Evolutionary conservation across 306 rosid species (phyloP).

Genomic region (Corylus heterophylla): DNA sequence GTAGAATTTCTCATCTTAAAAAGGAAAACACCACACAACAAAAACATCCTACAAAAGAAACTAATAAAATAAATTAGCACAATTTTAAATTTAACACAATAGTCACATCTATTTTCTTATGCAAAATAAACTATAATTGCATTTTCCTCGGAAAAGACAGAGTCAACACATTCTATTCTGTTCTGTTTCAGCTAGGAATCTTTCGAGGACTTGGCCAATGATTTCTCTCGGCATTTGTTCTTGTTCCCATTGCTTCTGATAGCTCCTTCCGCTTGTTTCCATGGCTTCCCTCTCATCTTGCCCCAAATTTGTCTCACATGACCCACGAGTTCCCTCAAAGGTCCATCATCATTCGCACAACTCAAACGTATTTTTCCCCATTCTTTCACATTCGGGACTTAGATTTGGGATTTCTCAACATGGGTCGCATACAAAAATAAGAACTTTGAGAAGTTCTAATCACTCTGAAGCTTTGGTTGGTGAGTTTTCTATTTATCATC

Average conservation of each 20-base stretch:
- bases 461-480: constrained; percentile 33
- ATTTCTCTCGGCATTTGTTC: background rate
- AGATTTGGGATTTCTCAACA: constrained; percentile 24
- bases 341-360: background rate
- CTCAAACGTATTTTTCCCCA: constrained; percentile 13
- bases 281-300: constrained; percentile 45
- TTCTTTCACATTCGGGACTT: constrained; percentile 3
- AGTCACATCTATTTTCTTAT: no score
- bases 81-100: no score
- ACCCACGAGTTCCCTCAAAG: background rate
- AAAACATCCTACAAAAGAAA: no score
- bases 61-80: no score
- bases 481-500: constrained; percentile 21
- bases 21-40: no score
- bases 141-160: no score
- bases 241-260: background rate
- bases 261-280: background rate
- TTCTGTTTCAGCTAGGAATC: no score
- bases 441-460: constrained; percentile 27
- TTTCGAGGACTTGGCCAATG: no score
- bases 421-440: constrained; percentile 10
- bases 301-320: constrained; percentile 26
- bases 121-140: no score
- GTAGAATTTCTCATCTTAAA: no score
- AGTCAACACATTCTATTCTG: no score